Conservation (phyloP, 2,329 filamentous ascomycete genomes). For the Aspergillus versicolor region DNA sequence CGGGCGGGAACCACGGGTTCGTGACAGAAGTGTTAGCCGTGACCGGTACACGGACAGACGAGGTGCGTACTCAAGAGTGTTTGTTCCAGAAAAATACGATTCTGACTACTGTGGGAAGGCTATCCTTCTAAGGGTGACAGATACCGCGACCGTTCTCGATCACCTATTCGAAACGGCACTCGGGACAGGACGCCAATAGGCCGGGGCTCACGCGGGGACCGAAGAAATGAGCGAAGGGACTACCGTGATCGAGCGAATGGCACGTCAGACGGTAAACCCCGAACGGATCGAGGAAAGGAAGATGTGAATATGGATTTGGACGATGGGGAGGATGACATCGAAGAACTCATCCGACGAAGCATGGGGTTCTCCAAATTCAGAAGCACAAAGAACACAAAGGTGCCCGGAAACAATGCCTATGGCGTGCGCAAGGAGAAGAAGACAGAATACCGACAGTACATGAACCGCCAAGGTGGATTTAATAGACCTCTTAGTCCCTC, state of each 20-base stretch:
- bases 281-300: constrained; percentile 28
- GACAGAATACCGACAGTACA: constrained; percentile 94
- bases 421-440: constrained; percentile 89
- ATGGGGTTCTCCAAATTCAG: constrained; percentile 90
- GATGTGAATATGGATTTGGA: constrained; percentile 46
- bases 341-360: constrained; percentile 73
- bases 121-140: constrained; percentile 32
- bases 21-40: constrained; percentile 40
- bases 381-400: constrained; percentile 83
- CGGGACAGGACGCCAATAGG: constrained; percentile 37
- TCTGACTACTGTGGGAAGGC: constrained; percentile 21
- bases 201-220: constrained; percentile 34
- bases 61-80: constrained; percentile 28
- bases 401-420: constrained; percentile 81
- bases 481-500: constrained; percentile 51
- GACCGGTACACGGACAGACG: constrained; percentile 40
- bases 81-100: neutral
- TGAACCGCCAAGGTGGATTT: constrained; percentile 58
- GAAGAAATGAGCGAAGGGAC: constrained; percentile 32
- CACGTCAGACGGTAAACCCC: constrained; percentile 19
- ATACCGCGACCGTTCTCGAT: constrained; percentile 38
- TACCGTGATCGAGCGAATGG: constrained; percentile 26
- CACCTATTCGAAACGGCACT: constrained; percentile 37
- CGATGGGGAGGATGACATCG: constrained; percentile 62
- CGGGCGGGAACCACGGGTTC: constrained; percentile 38